phyloP scores from a whole-genome alignment of 371 early-diverging fungal species.

The Chytridiales sp. region DNA sequence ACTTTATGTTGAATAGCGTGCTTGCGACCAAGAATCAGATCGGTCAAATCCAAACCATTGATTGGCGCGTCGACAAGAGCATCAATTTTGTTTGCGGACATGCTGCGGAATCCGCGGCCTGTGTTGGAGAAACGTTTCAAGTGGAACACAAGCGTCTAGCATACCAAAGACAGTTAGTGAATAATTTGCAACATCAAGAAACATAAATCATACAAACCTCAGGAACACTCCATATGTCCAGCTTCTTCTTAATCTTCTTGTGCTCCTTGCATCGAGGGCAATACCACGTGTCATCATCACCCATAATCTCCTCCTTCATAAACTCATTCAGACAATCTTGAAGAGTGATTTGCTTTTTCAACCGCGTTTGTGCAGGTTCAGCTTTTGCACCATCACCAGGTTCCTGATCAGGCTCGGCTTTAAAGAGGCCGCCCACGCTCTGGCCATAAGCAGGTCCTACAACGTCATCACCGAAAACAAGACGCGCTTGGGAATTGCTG shows the following conservation, averaged over 20 bases:
- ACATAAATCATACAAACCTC: conserved; percentile 46
- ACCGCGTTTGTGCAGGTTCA: not conserved
- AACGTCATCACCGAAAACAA: conserved; percentile 16
- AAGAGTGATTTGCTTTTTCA: conserved; percentile 54
- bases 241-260: conserved; percentile 75
- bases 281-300: conserved; percentile 79
- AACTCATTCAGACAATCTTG: conserved; percentile 79
- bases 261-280: conserved; percentile 84
- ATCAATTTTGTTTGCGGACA: conserved; percentile 75
- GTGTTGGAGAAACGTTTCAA: conserved; percentile 85
- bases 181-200: not conserved
- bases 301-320: conserved; percentile 76
- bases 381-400: not conserved
- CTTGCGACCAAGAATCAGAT: conserved; percentile 51
- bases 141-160: conserved; percentile 82
- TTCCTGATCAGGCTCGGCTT: not conserved
- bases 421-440: not conserved
- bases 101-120: conserved; percentile 52
- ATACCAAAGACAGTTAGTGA: too few relatives aligned
- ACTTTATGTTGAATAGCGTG: too few relatives aligned
- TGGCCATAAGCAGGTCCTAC: not conserved
- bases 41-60: conserved; percentile 57
- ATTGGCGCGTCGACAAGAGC: conserved; percentile 53
- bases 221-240: conserved; percentile 84
- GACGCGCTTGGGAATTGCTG: not conserved